Base-by-base conservation (phyloP, 192 early-diverging fungal genomes). In the Globomyces pollinis-pini region DNA sequence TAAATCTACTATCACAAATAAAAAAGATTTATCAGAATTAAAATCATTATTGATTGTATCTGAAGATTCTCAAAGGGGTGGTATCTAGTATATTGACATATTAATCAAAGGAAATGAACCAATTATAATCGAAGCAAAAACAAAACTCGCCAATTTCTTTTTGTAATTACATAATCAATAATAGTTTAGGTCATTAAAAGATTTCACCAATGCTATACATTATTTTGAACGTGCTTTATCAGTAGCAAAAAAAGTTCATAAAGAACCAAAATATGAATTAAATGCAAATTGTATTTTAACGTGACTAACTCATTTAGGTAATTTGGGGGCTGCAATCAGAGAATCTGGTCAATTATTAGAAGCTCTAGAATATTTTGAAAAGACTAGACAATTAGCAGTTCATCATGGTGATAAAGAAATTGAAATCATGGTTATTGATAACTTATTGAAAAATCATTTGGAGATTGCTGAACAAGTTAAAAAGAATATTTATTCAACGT, bases 241-340 rank as follows among this genome's bases (percentile, higher is more conserved):
- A 3, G 24, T 18, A 4, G 68, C 71, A 18, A 28, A 54, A 32
- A 23, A 32, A 12, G 62, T 73, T 9, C 33, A 51, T n/a, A 65
- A 52, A 18, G 65, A 68, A 9, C 49, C 57, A 16, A 16, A 26
- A 9, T 38, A 52, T 20, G 71, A 78, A 57, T 54, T 78, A 36
- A 71, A 78, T 44, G 68, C 71, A 12, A 57, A 66, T 3, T 38
- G 66, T n/a, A n/a, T n/a, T n/a, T n/a, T n/a, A n/a, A n/a, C n/a
- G n/a, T n/a, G n/a, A n/a, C n/a, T n/a, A n/a, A n/a, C n/a, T n/a
- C n/a, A n/a, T n/a, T n/a, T n/a, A n/a, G n/a, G n/a, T 11, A 71
- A 69, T 49, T 30, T 73, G 2, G 75, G 67, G 5, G 8, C 31
- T 42, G 55, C 55, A n/a, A 3, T 57, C 8, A n/a, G 29, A 12